Percentiles rank a stretch among this genome's conserved stretches.
phyloP scores from a whole-genome alignment of 768 basidiomycete genomes.

The Phlegmacium glaucopus region DNA sequence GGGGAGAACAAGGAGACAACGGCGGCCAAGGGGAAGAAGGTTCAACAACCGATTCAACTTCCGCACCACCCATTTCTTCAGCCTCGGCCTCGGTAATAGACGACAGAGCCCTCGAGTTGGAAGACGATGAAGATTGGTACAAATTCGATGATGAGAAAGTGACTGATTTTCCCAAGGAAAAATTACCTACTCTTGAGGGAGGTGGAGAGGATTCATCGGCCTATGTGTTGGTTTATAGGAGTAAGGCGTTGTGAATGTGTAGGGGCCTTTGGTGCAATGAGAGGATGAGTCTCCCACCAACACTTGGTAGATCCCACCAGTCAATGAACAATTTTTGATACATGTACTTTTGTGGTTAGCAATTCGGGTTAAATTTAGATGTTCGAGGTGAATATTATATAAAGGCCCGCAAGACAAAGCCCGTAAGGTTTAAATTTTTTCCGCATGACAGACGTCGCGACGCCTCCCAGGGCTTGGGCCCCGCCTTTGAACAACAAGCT shows the following conservation, averaged over 20 bases:
- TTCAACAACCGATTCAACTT: not conserved
- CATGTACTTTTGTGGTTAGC: too few relatives aligned
- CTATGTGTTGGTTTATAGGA: conserved; percentile 85
- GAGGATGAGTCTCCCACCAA: too few relatives aligned
- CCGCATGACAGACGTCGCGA: too few relatives aligned
- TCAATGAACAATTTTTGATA: too few relatives aligned
- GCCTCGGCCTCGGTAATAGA: too few relatives aligned
- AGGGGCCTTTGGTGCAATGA: too few relatives aligned
- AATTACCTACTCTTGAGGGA: conserved; percentile 80
- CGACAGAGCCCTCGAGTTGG: conserved; percentile 38
- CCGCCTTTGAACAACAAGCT: conserved; percentile 3
- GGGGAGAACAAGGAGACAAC: too few relatives aligned
- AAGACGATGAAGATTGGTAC: conserved; percentile 85
- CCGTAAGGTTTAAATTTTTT: too few relatives aligned
- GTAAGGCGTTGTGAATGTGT: conserved; percentile 37
- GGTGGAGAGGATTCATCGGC: conserved; percentile 90
- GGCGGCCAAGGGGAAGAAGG: conserved; percentile 8
- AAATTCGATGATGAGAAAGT: conserved; percentile 98
- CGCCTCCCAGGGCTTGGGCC: not conserved
- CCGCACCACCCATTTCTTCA: not conserved
- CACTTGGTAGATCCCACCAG: too few relatives aligned
- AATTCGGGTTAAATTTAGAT: too few relatives aligned
- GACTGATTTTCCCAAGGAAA: conserved; percentile 80
- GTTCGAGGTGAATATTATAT: too few relatives aligned
- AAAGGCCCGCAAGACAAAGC: too few relatives aligned